Evolutionary conservation across 1,284 basidiomycete species (phyloP).

Genomic region (Meira nashicola): DNA sequence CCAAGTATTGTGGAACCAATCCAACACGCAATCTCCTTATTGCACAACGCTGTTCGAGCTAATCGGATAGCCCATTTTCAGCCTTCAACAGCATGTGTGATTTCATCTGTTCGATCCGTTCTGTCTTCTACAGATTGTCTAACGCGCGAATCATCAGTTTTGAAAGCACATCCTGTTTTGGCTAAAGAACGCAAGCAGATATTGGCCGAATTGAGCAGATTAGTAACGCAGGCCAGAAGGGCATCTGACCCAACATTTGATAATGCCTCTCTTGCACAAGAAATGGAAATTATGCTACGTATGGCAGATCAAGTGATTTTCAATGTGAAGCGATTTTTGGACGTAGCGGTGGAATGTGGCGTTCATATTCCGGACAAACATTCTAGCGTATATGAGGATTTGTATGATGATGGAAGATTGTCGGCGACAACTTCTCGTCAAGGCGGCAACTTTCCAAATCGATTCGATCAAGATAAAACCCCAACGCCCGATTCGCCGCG

Average conservation of each 20-base stretch:
- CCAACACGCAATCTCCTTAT: conserved; percentile 74
- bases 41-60: conserved; percentile 75
- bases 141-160: conserved; percentile 70
- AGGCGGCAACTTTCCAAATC: conserved; percentile 6
- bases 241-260: conserved; percentile 56
- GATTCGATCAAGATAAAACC: conserved; percentile 35
- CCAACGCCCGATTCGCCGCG: conserved; percentile 33
- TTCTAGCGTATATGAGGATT: conserved; percentile 38
- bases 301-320: conserved; percentile 55
- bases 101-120: conserved; percentile 87
- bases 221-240: conserved; percentile 77
- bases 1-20: conserved; percentile 57
- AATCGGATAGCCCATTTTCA: conserved; percentile 72
- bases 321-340: conserved; percentile 58
- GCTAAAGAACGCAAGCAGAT: conserved; percentile 76
- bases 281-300: conserved; percentile 53
- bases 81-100: conserved; percentile 67
- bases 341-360: conserved; percentile 72
- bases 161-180: conserved; percentile 66
- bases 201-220: conserved; percentile 71
- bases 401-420: conserved; percentile 21
- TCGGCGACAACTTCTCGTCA: background rate
- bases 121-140: conserved; percentile 80
- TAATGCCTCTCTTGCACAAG: conserved; percentile 46
- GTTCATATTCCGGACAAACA: conserved; percentile 64